Evolutionary conservation across 257 asterid genomes (phyloP).

Genomic region (Solanum corneliomulleri): DNA sequence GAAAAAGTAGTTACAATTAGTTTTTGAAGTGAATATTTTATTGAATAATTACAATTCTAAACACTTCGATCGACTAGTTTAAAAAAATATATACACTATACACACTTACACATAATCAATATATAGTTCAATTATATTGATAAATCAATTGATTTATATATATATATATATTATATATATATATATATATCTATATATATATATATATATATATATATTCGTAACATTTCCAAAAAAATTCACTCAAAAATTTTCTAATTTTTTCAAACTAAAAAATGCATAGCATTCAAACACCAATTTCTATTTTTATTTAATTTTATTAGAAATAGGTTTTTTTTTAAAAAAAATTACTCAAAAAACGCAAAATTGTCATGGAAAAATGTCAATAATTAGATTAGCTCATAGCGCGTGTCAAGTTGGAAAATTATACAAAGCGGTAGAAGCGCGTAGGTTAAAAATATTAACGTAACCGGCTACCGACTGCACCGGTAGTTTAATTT

Average conservation of each 20-base stretch:
- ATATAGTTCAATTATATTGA: too few relatives aligned
- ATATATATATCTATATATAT: too few relatives aligned
- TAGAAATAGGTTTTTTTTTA: too few relatives aligned
- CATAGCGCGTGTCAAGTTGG: neutral
- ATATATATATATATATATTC: too few relatives aligned
- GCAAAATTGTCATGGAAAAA: neutral
- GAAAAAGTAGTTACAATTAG: neutral
- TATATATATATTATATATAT: too few relatives aligned
- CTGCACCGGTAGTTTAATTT: conserved; percentile 6
- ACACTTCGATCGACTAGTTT: neutral
- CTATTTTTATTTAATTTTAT: too few relatives aligned
- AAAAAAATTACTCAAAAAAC: too few relatives aligned
- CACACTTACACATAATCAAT: neutral
- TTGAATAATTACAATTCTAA: neutral
- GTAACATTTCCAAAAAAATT: too few relatives aligned
- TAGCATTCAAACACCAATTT: too few relatives aligned
- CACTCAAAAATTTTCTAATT: too few relatives aligned
- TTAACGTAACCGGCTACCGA: conserved; percentile 12
- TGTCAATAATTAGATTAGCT: neutral
- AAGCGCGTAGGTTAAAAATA: neutral
- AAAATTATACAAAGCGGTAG: neutral
- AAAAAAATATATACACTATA: neutral
- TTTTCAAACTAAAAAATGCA: too few relatives aligned
- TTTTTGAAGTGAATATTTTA: neutral
- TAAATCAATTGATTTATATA: too few relatives aligned